Conservation (phyloP, 768 basidiomycete genomes). For the Rhodocollybia butyracea region DNA sequence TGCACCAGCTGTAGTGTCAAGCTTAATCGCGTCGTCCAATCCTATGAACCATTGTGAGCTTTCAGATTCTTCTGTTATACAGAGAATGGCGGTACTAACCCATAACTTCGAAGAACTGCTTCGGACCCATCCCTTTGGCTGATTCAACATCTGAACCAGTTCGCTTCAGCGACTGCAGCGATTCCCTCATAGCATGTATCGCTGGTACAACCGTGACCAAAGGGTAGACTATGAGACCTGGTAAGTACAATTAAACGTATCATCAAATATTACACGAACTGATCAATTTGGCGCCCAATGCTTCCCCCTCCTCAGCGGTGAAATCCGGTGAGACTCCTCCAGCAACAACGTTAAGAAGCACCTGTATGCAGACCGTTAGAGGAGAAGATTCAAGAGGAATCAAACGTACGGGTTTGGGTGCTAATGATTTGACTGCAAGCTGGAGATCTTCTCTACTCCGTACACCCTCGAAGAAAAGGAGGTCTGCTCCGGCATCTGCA, state of each 20-base stretch:
- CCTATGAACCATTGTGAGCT: not conserved
- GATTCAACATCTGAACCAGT: constrained; percentile 44
- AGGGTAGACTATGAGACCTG: constrained; percentile 37
- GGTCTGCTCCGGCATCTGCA: constrained; percentile 31
- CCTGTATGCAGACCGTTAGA: constrained; percentile 13
- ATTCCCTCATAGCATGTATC: constrained; percentile 45
- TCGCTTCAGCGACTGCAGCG: constrained; percentile 44
- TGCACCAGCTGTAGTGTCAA: no score
- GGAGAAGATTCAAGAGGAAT: not conserved
- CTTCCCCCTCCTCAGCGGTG: constrained; percentile 43
- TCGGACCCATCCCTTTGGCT: constrained; percentile 45
- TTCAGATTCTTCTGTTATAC: not conserved
- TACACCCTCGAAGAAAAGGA: constrained; percentile 54
- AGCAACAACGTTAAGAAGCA: constrained; percentile 49
- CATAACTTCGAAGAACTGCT: constrained; percentile 49
- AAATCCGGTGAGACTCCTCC: constrained; percentile 51
- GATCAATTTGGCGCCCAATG: constrained; percentile 41
- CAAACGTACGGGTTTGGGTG: constrained; percentile 37
- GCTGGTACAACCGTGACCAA: constrained; percentile 45
- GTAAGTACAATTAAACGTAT: not conserved
- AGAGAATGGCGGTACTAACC: no score
- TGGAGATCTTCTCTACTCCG: constrained; percentile 41
- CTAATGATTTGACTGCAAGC: constrained; percentile 30
- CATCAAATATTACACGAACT: constrained; percentile 17
- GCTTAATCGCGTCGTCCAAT: not conserved